phyloP scores from a whole-genome alignment of 768 basidiomycete genomes.

The Termitomyces sp. region DNA sequence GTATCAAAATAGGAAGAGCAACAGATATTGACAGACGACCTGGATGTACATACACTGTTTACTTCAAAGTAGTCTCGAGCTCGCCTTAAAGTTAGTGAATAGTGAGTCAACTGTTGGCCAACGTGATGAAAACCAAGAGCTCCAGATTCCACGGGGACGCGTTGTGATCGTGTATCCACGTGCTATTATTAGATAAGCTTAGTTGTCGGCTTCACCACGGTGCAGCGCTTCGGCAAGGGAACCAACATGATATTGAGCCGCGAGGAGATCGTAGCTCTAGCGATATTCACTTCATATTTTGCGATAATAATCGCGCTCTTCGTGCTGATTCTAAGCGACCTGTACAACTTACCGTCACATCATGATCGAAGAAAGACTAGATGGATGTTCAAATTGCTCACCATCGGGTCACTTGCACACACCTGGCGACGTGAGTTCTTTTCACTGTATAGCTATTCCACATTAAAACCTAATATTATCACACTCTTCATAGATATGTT shows the following conservation, averaged over 20 bases:
- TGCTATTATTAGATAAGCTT: too few species aligned
- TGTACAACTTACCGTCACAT: not conserved
- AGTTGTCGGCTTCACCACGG: too few species aligned
- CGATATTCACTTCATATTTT: constrained; percentile 25
- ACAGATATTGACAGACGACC: too few species aligned
- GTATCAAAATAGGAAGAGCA: too few species aligned
- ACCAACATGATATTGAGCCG: not conserved
- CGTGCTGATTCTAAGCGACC: constrained; percentile 5
- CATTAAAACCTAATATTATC: not conserved
- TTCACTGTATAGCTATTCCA: not conserved
- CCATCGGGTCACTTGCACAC: constrained; percentile 25
- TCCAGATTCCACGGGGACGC: too few species aligned
- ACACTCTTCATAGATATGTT: constrained; percentile 28
- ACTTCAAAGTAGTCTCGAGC: too few species aligned
- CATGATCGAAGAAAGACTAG: not conserved
- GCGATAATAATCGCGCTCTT: constrained; percentile 21
- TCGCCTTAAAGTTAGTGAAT: too few species aligned
- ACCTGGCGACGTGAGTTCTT: constrained; percentile 34
- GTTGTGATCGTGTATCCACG: too few species aligned
- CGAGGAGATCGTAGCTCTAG: not conserved
- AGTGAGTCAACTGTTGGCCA: too few species aligned
- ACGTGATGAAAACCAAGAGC: too few species aligned
- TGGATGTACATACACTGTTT: too few species aligned
- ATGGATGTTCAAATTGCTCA: constrained; percentile 17
- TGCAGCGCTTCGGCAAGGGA: too few species aligned